Conservation (phyloP, 1,139 yeast species). For the Geotrichum phurueaensis region DNA sequence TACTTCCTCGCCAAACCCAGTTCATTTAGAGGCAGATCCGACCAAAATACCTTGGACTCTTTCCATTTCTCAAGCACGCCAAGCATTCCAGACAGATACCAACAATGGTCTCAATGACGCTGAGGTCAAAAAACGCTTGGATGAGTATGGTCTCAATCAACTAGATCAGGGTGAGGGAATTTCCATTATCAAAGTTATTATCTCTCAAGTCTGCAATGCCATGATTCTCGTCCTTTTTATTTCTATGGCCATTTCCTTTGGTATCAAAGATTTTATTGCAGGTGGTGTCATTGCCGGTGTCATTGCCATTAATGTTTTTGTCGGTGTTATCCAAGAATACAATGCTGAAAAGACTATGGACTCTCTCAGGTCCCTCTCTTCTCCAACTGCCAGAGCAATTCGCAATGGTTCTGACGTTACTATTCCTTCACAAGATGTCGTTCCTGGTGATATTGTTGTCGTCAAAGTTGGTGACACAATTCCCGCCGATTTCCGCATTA, state of each 20-base stretch:
- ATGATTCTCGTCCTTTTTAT: slow-evolving; percentile 71
- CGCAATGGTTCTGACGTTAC: slow-evolving; percentile 58
- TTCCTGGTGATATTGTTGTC: slow-evolving; percentile 68
- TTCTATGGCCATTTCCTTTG: slow-evolving; percentile 70
- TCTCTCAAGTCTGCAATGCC: slow-evolving; percentile 72
- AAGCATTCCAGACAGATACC: slow-evolving; percentile 38
- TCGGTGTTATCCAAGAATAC: slow-evolving; percentile 66
- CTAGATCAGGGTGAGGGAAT: slow-evolving; percentile 58
- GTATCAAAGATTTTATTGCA: slow-evolving; percentile 72
- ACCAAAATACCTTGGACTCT: slow-evolving; percentile 25
- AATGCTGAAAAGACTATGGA: slow-evolving; percentile 81
- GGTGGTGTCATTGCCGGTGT: slow-evolving; percentile 79
- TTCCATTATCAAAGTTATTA: slow-evolving; percentile 51
- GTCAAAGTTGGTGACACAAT: slow-evolving; percentile 71
- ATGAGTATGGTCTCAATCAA: slow-evolving; percentile 50
- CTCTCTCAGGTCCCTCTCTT: slow-evolving; percentile 58
- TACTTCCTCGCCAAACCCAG: not conserved
- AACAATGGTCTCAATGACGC: slow-evolving; percentile 45
- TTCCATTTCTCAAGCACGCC: slow-evolving; percentile 18
- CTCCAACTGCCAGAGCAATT: slow-evolving; percentile 67
- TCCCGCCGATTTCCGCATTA: slow-evolving; percentile 67
- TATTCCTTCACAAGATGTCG: slow-evolving; percentile 62
- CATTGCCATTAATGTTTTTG: slow-evolving; percentile 56
- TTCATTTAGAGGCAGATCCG: not conserved
- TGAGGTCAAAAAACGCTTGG: slow-evolving; percentile 37